A percentile compares a stretch with the other conserved stretches of the same genome.
Evolutionary conservation across 306 rosid genomes (phyloP).

Genomic region (Prunus mongolica): DNA sequence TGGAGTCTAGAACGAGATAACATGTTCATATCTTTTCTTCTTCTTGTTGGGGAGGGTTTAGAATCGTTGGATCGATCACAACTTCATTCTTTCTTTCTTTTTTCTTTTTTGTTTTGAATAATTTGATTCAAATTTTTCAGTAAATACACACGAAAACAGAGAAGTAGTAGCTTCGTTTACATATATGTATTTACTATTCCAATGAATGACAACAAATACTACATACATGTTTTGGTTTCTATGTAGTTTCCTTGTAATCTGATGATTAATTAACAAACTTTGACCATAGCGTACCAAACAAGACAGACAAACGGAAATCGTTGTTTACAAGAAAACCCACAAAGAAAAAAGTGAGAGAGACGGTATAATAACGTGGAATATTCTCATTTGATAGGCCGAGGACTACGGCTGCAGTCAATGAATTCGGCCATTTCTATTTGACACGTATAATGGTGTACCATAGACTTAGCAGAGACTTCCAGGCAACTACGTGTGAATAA

Average conservation of each 20-base stretch:
- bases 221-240: background rate
- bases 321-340: background rate
- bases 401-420: conserved; percentile 45
- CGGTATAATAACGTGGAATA: conserved; percentile 2
- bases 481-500: conserved; percentile 35
- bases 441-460: conserved; percentile 55
- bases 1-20: conserved; percentile 33
- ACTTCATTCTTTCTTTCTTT: conserved; percentile 44
- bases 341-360: conserved; percentile 13
- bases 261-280: conserved; percentile 3
- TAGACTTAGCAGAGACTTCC: conserved; percentile 43
- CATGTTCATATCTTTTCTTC: conserved; percentile 59
- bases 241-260: background rate
- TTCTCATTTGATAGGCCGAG: conserved; percentile 7
- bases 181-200: background rate
- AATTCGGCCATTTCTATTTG: conserved; percentile 51
- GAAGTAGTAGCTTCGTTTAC: background rate
- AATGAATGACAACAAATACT: background rate
- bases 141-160: conserved; percentile 31
- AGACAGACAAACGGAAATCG: conserved; percentile 8
- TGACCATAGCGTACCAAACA: conserved; percentile 10
- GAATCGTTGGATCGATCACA: conserved; percentile 25
- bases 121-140: conserved; percentile 34
- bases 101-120: conserved; percentile 36
- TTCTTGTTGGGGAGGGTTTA: conserved; percentile 31